Conservation (phyloP, 2,329 filamentous ascomycete species). For the Alternaria incomplexa region DNA sequence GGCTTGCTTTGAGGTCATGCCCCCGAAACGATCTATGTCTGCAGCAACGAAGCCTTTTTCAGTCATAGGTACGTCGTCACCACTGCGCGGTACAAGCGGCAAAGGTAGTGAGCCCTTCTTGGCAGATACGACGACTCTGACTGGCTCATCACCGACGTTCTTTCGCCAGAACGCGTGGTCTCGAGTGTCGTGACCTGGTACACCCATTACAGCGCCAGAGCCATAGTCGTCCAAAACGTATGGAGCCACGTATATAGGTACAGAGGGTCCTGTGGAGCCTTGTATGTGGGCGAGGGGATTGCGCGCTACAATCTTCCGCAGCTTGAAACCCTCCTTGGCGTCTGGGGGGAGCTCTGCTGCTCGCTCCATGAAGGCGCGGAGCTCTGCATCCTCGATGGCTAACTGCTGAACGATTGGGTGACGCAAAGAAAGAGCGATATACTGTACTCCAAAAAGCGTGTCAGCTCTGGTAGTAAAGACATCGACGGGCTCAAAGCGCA, state of each 20-base stretch:
- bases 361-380: constrained; percentile 71
- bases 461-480: constrained; percentile 87
- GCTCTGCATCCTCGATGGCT: constrained; percentile 64
- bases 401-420: constrained; percentile 72
- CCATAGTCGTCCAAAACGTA: constrained; percentile 88
- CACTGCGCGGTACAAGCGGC: constrained; percentile 33
- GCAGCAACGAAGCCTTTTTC: constrained; percentile 72
- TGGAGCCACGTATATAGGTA: constrained; percentile 81
- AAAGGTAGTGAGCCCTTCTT: constrained; percentile 8
- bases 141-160: constrained; percentile 66
- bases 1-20: constrained; percentile 68
- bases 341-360: constrained; percentile 61
- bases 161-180: constrained; percentile 82
- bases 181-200: constrained; percentile 81
- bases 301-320: constrained; percentile 54
- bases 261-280: constrained; percentile 54
- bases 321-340: constrained; percentile 68
- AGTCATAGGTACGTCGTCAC: constrained; percentile 63
- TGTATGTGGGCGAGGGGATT: constrained; percentile 60
- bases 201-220: constrained; percentile 89
- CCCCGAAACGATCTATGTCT: constrained; percentile 69
- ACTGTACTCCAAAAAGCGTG: constrained; percentile 86
- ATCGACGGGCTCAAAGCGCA: constrained; percentile 61
- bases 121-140: constrained; percentile 62
- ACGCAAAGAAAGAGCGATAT: constrained; percentile 75